These are phyloP conservation scores for Pyrenochaeta sp. DNA, from an alignment of 2,329 filamentous ascomycete genomes.

Conservation along the genomic window DNA sequence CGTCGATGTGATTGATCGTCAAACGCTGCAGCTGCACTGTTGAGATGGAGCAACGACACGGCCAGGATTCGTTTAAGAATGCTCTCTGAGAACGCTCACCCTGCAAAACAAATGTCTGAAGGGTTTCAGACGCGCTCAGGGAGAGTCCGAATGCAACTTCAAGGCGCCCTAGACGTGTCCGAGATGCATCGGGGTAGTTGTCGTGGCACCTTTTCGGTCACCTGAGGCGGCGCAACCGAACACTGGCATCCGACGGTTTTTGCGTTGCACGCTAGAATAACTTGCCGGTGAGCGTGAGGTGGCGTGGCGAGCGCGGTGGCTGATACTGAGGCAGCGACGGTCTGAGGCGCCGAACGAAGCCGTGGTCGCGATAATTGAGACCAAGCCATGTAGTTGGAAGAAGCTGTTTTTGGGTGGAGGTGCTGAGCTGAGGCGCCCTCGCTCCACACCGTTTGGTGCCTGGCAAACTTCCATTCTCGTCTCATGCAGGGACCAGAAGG, in stretches of 20 bases:
- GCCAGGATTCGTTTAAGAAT: neutral
- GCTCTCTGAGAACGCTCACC: neutral
- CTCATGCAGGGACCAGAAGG: slow-evolving; percentile 37
- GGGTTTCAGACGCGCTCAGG: neutral
- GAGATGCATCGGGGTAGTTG: neutral
- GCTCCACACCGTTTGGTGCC: slow-evolving; percentile 25
- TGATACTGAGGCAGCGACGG: slow-evolving; percentile 16
- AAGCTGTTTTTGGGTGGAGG: slow-evolving; percentile 6
- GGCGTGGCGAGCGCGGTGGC: slow-evolving; percentile 4
- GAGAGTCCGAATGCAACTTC: neutral
- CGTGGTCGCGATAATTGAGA: slow-evolving; percentile 20
- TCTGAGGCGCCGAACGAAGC: slow-evolving; percentile 14
- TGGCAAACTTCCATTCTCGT: slow-evolving; percentile 27
- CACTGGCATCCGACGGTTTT: neutral
- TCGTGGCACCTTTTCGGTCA: neutral
- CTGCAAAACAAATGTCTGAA: neutral
- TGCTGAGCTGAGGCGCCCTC: slow-evolving; percentile 27
- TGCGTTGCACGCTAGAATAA: neutral
- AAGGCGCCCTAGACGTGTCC: neutral
- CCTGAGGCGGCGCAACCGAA: neutral
- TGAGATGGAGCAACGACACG: slow-evolving; percentile 5
- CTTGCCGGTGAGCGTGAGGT: neutral
- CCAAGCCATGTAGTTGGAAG: slow-evolving; percentile 18
- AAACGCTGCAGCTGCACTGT: slow-evolving; percentile 3
- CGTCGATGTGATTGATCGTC: slow-evolving; percentile 11